These are phyloP conservation scores for Sugiyamaella qingdaonensis DNA, from an alignment of 805 yeast genomes.

Conservation along the genomic window DNA sequence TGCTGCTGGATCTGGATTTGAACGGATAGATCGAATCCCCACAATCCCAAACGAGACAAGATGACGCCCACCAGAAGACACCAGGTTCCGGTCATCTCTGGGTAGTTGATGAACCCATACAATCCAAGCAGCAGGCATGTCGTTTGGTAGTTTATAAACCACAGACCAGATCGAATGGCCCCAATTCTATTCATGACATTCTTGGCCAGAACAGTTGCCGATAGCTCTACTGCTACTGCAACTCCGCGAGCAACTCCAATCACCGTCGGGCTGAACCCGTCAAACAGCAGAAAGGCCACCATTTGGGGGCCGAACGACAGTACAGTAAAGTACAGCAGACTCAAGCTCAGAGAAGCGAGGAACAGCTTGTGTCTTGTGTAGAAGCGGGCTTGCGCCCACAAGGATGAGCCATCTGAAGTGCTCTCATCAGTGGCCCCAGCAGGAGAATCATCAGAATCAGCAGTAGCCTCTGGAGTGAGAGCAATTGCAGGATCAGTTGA, in stretches of 20 bases:
- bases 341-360: slow-evolving; percentile 31
- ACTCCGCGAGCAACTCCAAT: slow-evolving; percentile 35
- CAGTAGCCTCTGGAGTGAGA: too few relatives aligned
- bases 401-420: neutral
- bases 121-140: slow-evolving; percentile 28
- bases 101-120: slow-evolving; percentile 3
- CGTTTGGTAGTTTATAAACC: slow-evolving; percentile 32
- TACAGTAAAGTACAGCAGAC: slow-evolving; percentile 36
- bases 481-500: too few relatives aligned
- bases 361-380: slow-evolving; percentile 30
- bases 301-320: slow-evolving; percentile 38
- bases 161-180: slow-evolving; percentile 31
- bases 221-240: slow-evolving; percentile 34
- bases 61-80: slow-evolving; percentile 26
- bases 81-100: slow-evolving; percentile 12
- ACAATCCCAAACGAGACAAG: slow-evolving; percentile 38
- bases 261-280: slow-evolving; percentile 30
- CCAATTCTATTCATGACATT: slow-evolving; percentile 24
- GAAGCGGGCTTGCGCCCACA: slow-evolving; percentile 4
- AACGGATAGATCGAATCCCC: slow-evolving; percentile 40
- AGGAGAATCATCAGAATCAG: too few relatives aligned
- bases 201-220: slow-evolving; percentile 35
- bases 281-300: slow-evolving; percentile 34
- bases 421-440: neutral
- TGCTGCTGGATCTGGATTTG: slow-evolving; percentile 35